Evolutionary conservation across 768 basidiomycete genomes (phyloP).

Genomic region (Paxillus ammoniavirescens): DNA sequence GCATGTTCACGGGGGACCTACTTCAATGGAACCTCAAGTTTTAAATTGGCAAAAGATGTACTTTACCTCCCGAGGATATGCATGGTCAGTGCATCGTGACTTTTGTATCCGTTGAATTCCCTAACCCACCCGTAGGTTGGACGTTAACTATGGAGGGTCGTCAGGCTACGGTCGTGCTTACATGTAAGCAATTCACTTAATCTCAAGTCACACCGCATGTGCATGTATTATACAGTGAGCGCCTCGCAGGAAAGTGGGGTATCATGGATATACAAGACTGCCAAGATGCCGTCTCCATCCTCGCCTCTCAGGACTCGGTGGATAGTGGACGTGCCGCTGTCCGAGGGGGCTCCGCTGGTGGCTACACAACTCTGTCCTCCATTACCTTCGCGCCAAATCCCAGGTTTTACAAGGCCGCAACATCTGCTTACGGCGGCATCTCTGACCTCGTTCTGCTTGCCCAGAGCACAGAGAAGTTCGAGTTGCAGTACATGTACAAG

Average conservation of each 20-base stretch:
- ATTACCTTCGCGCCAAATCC: slow-evolving; percentile 53
- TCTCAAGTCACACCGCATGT: neutral
- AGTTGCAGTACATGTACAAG: slow-evolving; percentile 52
- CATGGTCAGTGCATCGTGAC: slow-evolving; percentile 45
- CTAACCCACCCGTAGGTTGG: slow-evolving; percentile 43
- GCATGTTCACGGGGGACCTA: slow-evolving; percentile 71
- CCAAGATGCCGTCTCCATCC: slow-evolving; percentile 40
- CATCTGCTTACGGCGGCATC: slow-evolving; percentile 60
- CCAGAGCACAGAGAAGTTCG: slow-evolving; percentile 68
- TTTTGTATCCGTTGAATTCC: neutral
- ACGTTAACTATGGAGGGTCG: slow-evolving; percentile 76
- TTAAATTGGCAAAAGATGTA: slow-evolving; percentile 56
- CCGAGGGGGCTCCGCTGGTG: slow-evolving; percentile 54
- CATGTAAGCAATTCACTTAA: slow-evolving; percentile 32
- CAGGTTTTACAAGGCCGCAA: slow-evolving; percentile 54
- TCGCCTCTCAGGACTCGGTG: neutral
- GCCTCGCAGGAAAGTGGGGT: slow-evolving; percentile 66
- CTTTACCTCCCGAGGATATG: slow-evolving; percentile 68
- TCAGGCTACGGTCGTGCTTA: slow-evolving; percentile 71
- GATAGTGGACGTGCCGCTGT: neutral
- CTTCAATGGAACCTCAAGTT: slow-evolving; percentile 41
- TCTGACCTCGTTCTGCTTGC: slow-evolving; percentile 55
- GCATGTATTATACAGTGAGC: slow-evolving; percentile 28
- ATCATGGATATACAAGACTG: slow-evolving; percentile 65
- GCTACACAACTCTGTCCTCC: slow-evolving; percentile 59